phyloP scores from a whole-genome alignment of 352 stramenopile species.

The Phytophthora sansomeana region DNA sequence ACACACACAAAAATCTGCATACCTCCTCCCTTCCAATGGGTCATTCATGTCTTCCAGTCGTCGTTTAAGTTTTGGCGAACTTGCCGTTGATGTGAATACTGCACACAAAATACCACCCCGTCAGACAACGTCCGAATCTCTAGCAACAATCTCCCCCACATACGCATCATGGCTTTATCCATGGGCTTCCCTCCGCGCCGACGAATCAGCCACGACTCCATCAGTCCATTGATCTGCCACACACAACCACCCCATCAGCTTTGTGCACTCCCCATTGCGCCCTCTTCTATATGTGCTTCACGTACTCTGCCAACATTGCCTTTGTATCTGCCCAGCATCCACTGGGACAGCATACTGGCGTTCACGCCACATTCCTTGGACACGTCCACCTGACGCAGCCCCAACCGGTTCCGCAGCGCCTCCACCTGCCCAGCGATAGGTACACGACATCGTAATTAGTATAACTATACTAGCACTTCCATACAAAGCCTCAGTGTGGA shows the following conservation, averaged over 20 bases:
- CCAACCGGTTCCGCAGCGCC: slow-evolving; percentile 72
- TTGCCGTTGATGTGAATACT: slow-evolving; percentile 62
- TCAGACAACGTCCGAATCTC: background rate
- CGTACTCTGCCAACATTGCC: slow-evolving; percentile 81
- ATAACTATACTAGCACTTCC: background rate
- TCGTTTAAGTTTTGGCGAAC: slow-evolving; percentile 77
- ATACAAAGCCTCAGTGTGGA: background rate
- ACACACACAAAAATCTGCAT: background rate
- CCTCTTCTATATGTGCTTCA: too few species aligned
- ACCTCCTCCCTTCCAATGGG: slow-evolving; percentile 53
- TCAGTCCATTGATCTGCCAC: slow-evolving; percentile 80
- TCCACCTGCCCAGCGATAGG: slow-evolving; percentile 67
- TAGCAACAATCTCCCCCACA: slow-evolving; percentile 4
- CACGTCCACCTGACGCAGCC: slow-evolving; percentile 82
- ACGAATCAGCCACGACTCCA: slow-evolving; percentile 87
- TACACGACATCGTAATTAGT: too few species aligned
- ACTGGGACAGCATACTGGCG: slow-evolving; percentile 88
- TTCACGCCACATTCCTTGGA: slow-evolving; percentile 89
- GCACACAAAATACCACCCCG: background rate
- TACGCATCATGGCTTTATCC: slow-evolving; percentile 76
- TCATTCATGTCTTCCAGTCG: slow-evolving; percentile 67
- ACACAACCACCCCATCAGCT: background rate
- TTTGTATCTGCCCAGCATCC: slow-evolving; percentile 89
- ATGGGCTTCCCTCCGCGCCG: slow-evolving; percentile 83
- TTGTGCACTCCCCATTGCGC: too few species aligned